Evolutionary conservation across 768 basidiomycete genomes (phyloP).

Genomic region (Terana coerulea): DNA sequence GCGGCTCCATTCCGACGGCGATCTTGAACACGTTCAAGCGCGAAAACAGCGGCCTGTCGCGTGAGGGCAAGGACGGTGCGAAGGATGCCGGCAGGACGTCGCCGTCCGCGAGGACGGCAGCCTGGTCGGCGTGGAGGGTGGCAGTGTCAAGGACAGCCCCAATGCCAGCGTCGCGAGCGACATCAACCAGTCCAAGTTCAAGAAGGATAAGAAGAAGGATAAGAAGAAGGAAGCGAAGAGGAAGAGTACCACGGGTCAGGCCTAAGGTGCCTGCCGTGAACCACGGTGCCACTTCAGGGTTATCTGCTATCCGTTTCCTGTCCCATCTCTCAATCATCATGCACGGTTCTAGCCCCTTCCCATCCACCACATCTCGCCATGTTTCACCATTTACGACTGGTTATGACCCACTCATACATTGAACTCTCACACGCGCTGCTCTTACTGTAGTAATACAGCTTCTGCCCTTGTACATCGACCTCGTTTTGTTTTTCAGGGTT

Average conservation of each 20-base stretch:
- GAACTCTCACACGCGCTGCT: neutral
- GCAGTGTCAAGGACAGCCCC: constrained; percentile 47
- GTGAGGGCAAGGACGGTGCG: neutral
- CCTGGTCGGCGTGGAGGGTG: constrained; percentile 4
- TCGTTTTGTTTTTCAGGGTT: neutral
- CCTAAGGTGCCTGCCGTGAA: neutral
- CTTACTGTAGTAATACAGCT: constrained; percentile 16
- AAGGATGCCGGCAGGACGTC: constrained; percentile 15
- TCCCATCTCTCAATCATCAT: neutral
- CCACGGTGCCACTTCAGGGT: neutral
- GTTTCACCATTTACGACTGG: neutral
- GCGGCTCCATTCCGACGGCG: constrained; percentile 35
- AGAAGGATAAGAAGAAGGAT: constrained; percentile 56
- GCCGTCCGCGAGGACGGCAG: constrained; percentile 13
- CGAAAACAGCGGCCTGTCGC: constrained; percentile 37
- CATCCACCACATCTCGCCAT: neutral
- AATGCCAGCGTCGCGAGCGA: constrained; percentile 50
- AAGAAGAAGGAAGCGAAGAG: constrained; percentile 61
- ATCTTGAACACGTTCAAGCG: constrained; percentile 53
- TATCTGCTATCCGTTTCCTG: neutral
- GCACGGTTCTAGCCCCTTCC: neutral
- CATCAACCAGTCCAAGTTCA: constrained; percentile 38
- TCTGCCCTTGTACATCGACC: constrained; percentile 1
- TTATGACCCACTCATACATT: constrained; percentile 1
- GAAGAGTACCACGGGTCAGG: constrained; percentile 35